A percentile compares a stretch with the other conserved stretches of the same genome.
phyloP scores from a whole-genome alignment of 1,139 yeast genomes.

The Taphrina wiesneri region DNA sequence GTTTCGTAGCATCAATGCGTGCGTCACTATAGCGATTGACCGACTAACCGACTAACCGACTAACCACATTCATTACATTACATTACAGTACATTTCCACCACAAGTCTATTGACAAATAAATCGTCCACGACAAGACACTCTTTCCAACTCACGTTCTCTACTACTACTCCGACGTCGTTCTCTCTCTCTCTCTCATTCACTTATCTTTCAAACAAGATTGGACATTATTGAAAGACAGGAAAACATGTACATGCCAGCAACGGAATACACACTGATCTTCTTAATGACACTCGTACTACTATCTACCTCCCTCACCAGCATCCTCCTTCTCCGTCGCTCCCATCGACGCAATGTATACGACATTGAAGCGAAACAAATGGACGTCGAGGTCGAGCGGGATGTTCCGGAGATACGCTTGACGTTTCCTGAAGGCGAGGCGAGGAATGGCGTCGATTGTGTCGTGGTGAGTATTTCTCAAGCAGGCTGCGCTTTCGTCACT shows the following conservation, averaged over 20 bases:
- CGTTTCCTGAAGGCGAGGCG: conserved; percentile 10
- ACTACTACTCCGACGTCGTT: no score
- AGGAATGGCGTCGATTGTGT: background rate
- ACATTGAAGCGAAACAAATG: background rate
- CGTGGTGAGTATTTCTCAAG: background rate
- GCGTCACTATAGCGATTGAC: no score
- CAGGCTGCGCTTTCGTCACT: conserved; percentile 12
- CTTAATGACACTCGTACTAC: background rate
- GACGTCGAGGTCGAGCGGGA: background rate
- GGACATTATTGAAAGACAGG: no score
- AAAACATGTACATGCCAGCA: background rate
- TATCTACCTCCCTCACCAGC: background rate
- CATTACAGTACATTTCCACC: no score
- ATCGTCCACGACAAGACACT: background rate
- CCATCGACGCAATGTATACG: background rate
- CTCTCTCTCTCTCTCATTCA: no score
- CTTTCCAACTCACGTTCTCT: background rate
- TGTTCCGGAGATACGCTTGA: conserved; percentile 2
- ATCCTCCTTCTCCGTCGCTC: background rate
- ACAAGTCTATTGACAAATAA: no score
- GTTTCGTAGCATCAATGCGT: no score
- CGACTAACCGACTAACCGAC: background rate
- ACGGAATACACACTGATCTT: background rate
- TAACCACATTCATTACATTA: no score
- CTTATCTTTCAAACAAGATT: no score